phyloP scores from a whole-genome alignment of 169 alveolate species.

The Haemoproteus tartakovskyi region DNA sequence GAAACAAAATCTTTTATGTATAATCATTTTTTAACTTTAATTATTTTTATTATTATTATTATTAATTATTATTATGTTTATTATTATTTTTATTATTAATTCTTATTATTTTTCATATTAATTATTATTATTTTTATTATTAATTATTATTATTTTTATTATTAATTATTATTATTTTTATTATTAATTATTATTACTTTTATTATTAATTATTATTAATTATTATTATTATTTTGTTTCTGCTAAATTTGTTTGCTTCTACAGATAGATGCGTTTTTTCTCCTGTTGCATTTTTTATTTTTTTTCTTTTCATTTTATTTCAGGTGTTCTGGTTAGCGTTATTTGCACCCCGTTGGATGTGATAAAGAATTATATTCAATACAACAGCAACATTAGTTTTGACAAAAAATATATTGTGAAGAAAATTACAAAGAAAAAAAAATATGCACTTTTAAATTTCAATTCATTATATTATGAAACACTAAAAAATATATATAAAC shows the following conservation, averaged over 20 bases:
- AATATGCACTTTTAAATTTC: slow-evolving; percentile 14
- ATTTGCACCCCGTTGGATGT: slow-evolving; percentile 73
- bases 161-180: no score
- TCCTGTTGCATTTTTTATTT: neutral
- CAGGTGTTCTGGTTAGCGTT: slow-evolving; percentile 52
- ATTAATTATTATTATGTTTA: neutral
- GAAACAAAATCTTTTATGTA: neutral
- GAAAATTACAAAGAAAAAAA: slow-evolving; percentile 52
- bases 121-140: no score
- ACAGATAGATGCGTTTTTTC: neutral
- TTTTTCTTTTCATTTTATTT: neutral
- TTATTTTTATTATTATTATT: neutral
- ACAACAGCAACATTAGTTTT: slow-evolving; percentile 37
- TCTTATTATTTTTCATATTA: no score
- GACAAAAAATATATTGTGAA: slow-evolving; percentile 55
- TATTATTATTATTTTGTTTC: no score
- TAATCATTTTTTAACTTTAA: neutral
- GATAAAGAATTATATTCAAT: slow-evolving; percentile 66
- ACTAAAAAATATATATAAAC: slow-evolving; percentile 35
- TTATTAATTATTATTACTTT: no score
- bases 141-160: no score
- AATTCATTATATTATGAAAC: slow-evolving; percentile 59
- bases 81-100: neutral
- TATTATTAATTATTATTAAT: no score
- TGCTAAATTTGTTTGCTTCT: neutral